Evolutionary conservation across 352 stramenopile species (phyloP).

Genomic region (Hyaloperonospora arabidopsidis): DNA sequence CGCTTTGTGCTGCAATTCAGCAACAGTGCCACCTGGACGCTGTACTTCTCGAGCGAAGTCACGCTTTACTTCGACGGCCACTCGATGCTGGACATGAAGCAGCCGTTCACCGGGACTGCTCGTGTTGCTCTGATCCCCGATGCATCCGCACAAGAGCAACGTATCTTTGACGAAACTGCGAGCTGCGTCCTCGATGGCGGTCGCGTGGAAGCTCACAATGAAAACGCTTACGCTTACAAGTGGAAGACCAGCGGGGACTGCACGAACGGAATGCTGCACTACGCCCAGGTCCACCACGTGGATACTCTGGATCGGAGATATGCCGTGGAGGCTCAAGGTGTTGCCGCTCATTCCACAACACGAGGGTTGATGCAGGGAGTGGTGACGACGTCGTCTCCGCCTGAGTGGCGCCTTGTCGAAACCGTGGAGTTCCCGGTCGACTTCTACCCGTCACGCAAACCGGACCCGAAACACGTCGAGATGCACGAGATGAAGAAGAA

Average conservation of each 20-base stretch:
- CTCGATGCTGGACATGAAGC: conserved; percentile 28
- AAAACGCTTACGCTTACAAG: conserved; percentile 43
- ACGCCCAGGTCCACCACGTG: conserved; percentile 48
- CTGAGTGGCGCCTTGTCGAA: conserved; percentile 46
- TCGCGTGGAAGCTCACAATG: conserved; percentile 36
- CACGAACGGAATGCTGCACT: conserved; percentile 51
- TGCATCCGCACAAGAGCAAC: conserved; percentile 26
- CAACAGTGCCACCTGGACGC: conserved; percentile 45
- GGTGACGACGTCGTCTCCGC: conserved; percentile 36
- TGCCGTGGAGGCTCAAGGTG: conserved; percentile 24
- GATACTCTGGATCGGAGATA: conserved; percentile 46
- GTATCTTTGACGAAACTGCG: conserved; percentile 31
- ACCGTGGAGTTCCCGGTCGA: conserved; percentile 30
- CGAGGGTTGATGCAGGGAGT: conserved; percentile 49
- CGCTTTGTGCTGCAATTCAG: conserved; percentile 46
- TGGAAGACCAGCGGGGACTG: conserved; percentile 55
- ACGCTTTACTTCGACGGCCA: conserved; percentile 31
- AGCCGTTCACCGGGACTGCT: conserved; percentile 27
- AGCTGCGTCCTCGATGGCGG: conserved; percentile 42
- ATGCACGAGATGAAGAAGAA: conserved; percentile 32
- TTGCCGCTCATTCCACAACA: conserved; percentile 41
- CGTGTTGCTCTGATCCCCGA: conserved; percentile 35
- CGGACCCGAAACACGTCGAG: conserved; percentile 21
- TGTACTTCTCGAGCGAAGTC: conserved; percentile 41
- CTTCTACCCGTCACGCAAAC: conserved; percentile 43